Base-by-base conservation (phyloP, 257 asterid species). In the Gynochthodes officinalis region DNA sequence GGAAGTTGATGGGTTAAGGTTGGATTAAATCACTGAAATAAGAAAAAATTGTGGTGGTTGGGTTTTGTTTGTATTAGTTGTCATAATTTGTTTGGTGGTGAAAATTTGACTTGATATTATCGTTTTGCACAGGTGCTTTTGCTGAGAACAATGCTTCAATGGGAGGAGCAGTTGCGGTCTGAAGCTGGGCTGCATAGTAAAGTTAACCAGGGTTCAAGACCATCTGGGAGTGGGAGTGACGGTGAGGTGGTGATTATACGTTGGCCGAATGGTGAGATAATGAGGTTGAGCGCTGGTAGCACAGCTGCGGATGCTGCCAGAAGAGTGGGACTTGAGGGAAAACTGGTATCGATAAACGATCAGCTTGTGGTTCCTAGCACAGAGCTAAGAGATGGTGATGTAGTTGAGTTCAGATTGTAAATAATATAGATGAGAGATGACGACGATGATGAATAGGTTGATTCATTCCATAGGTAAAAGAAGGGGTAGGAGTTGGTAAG, bases 271-370 rank as follows among this genome's bases (percentile, higher is more conserved):
- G 97, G 98, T 46, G 98, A 87, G 72, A 91, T 94, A 75, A 86
- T 91, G 97, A 83, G 97, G 71, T 69, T 91, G 83, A 82, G 87
- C 49, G 84, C 80, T n/a, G 98, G 98, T 32, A 94, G 98, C 87
- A 94, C 98, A 0, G 98, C 98, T 10, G 98, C 91, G 46, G 98
- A 94, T 77, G 98, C 97, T 75, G 98, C 97, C 53, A 83, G 85
- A 79, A 78, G 94, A 76, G 87, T 79, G 65, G 98, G 98, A 18
- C 63, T 84, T 0, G 98, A 91, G 4, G 98, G 98, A 23, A 91
- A 84, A 83, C 76, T 88, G 48, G 98, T 94, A 62, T 91, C 93
- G 0, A 81, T 94, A 67, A 94, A 94, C 18, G 97, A 97, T 71
- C 96, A 91, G 52, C 85, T 91, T 40, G 98, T 89, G 21, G 66